Percentiles rank a stretch among this genome's conserved stretches.
phyloP scores from a whole-genome alignment of 345 rosid genomes.

The Firmiana major region DNA sequence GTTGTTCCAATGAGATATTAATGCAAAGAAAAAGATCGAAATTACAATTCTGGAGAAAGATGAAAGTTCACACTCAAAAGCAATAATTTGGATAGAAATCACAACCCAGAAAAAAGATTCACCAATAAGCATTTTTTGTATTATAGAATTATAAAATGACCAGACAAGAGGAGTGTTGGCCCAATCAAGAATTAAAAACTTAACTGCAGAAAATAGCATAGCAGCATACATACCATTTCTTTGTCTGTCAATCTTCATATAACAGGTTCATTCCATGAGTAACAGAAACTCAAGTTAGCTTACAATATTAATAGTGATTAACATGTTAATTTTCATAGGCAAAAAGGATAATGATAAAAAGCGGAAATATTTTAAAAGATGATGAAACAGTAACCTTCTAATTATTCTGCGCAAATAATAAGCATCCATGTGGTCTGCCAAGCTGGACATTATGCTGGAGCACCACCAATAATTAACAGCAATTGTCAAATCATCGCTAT shows the following conservation, averaged over 20 bases:
- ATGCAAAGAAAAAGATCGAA: neutral
- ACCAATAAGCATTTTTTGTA: neutral
- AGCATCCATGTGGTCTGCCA: conserved; percentile 85
- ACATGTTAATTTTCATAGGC: neutral
- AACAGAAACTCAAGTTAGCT: conserved; percentile 9
- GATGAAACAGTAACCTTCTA: conserved; percentile 44
- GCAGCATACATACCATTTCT: conserved; percentile 69
- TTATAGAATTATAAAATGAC: neutral
- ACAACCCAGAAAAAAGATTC: neutral
- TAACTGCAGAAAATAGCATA: conserved; percentile 10
- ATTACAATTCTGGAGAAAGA: neutral
- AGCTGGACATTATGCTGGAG: conserved; percentile 55
- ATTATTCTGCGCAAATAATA: conserved; percentile 80
- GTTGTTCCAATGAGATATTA: neutral
- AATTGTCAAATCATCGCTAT: conserved; percentile 71
- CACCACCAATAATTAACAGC: conserved; percentile 94
- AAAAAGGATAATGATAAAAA: neutral
- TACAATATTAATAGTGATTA: neutral
- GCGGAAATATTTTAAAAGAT: neutral
- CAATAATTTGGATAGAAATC: neutral
- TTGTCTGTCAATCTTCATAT: conserved; percentile 65
- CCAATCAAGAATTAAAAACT: conserved; percentile 14
- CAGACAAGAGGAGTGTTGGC: neutral
- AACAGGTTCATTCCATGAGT: conserved; percentile 8
- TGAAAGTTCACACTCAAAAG: neutral